phyloP scores from a whole-genome alignment of 306 rosid species.

The Medicago truncatula region DNA sequence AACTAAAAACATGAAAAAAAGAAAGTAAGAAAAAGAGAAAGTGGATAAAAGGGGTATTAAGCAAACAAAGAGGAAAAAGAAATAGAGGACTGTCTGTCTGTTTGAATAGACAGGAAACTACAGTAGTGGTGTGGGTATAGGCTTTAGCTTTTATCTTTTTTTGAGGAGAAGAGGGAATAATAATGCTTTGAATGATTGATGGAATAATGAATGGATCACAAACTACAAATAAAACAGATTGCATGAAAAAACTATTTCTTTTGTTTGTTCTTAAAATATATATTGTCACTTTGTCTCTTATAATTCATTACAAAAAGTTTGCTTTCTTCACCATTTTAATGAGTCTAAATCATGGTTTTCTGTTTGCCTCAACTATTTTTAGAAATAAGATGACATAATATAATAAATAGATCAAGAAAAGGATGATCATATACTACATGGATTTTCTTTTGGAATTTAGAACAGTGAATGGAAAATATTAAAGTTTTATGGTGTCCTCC shows the following conservation, averaged over 20 bases:
- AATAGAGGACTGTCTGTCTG: conserved; percentile 62
- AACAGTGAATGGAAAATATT: not conserved
- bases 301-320: conserved; percentile 46
- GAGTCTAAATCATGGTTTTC: conserved; percentile 46
- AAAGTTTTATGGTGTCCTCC: not conserved
- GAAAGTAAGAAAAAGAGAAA: conserved; percentile 51
- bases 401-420: not conserved
- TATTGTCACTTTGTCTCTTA: conserved; percentile 32
- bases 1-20: conserved; percentile 37
- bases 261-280: conserved; percentile 5
- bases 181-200: conserved; percentile 67
- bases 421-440: not conserved
- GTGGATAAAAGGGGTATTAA: conserved; percentile 55
- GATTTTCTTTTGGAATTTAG: not conserved
- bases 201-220: conserved; percentile 46
- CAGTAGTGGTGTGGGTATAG: conserved; percentile 8
- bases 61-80: conserved; percentile 44
- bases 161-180: conserved; percentile 54
- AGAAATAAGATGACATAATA: conserved; percentile 34
- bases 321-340: conserved; percentile 46
- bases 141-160: conserved; percentile 47
- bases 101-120: conserved; percentile 55
- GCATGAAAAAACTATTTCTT: conserved; percentile 42
- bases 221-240: conserved; percentile 47
- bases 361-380: conserved; percentile 45